phyloP scores from a whole-genome alignment of 2,329 filamentous ascomycete genomes.

The Botryotinia calthae region DNA sequence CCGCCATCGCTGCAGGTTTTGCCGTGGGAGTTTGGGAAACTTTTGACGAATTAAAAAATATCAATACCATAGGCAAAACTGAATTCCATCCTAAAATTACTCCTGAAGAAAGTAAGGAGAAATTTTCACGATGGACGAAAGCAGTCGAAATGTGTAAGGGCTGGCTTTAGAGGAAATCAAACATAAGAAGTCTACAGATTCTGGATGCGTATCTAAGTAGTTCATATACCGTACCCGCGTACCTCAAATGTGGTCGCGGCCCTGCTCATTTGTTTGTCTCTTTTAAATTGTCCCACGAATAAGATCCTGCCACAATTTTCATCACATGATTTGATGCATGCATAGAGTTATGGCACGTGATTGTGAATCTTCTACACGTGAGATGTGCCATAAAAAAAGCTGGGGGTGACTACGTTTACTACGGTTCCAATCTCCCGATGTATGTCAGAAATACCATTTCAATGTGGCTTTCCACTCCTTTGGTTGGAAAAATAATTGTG shows the following conservation, averaged over 20 bases:
- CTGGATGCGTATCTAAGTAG: not conserved
- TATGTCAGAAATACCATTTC: no score
- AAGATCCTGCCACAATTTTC: not conserved
- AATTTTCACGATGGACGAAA: slow-evolving; percentile 55
- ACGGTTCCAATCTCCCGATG: not conserved
- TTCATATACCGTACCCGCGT: not conserved
- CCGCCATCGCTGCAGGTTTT: slow-evolving; percentile 79
- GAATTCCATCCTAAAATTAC: slow-evolving; percentile 66
- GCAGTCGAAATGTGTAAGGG: slow-evolving; percentile 52
- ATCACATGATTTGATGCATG: not conserved
- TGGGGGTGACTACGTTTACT: not conserved
- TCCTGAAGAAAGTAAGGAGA: slow-evolving; percentile 42
- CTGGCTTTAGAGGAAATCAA: slow-evolving; percentile 22
- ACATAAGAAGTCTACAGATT: not conserved
- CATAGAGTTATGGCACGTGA: not conserved
- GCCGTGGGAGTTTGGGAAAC: slow-evolving; percentile 72
- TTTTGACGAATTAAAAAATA: slow-evolving; percentile 68
- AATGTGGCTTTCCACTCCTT: no score
- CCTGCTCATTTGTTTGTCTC: not conserved
- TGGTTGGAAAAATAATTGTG: no score
- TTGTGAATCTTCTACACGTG: not conserved
- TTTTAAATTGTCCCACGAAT: not conserved
- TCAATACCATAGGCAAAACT: slow-evolving; percentile 68
- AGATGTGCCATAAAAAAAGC: not conserved
- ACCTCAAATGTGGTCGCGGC: not conserved